Evolutionary conservation across 768 basidiomycete species (phyloP).

Genomic region (Lentinus tigrinus): DNA sequence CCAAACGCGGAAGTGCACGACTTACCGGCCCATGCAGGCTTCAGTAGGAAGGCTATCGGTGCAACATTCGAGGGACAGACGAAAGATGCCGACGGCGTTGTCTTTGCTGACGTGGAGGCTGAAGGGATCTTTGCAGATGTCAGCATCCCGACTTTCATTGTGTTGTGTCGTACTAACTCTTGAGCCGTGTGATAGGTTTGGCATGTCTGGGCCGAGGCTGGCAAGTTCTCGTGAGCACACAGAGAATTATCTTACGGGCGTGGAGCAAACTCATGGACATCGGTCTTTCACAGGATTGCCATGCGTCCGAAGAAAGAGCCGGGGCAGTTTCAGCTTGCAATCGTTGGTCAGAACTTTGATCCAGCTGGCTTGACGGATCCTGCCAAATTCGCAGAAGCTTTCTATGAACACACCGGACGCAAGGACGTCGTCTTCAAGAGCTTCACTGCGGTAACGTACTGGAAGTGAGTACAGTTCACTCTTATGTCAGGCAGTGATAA

Average conservation of each 20-base stretch:
- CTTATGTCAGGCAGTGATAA: no score
- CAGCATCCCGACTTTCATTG: no score
- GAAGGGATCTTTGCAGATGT: constrained; percentile 26
- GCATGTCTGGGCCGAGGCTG: constrained; percentile 19
- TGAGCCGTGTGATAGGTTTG: not conserved
- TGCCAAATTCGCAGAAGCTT: constrained; percentile 30
- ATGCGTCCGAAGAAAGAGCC: constrained; percentile 9
- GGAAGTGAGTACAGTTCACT: constrained; percentile 26
- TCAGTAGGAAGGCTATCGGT: constrained; percentile 39
- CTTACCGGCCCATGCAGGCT: no score
- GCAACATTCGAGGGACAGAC: constrained; percentile 44
- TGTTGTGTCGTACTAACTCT: not conserved
- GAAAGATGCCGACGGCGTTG: constrained; percentile 19
- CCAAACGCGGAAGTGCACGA: no score
- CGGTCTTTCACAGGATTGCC: constrained; percentile 9
- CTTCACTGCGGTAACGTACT: constrained; percentile 21
- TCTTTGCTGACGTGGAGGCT: constrained; percentile 39
- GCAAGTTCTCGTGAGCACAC: constrained; percentile 8
- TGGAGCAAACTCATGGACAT: not conserved
- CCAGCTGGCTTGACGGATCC: constrained; percentile 21
- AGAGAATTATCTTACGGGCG: not conserved
- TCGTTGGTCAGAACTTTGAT: constrained; percentile 9
- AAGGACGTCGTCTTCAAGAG: constrained; percentile 33
- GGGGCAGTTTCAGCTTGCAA: not conserved
- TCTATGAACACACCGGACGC: constrained; percentile 29